Evolutionary conservation across 225 moss, liverwort and hornwort genomes (phyloP).

Genomic region (Marchantia paleacea): DNA sequence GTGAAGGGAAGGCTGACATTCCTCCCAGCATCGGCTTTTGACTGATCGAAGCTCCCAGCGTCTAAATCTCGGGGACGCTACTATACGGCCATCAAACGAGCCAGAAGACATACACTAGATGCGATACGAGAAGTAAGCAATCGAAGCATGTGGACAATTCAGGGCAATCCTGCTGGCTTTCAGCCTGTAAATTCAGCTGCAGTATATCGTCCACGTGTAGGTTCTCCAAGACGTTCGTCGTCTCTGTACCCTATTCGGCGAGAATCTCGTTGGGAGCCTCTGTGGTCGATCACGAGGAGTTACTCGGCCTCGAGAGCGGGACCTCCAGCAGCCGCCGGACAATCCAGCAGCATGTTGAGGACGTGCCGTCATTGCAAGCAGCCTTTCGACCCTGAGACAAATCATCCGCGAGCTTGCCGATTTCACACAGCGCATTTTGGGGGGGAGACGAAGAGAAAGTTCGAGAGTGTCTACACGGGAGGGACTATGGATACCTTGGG

Average conservation of each 20-base stretch:
- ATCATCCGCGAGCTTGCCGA: conserved; percentile 76
- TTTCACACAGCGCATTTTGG: conserved; percentile 89
- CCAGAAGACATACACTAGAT: too few species aligned
- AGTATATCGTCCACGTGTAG: neutral
- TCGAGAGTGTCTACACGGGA: conserved; percentile 77
- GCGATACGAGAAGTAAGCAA: neutral
- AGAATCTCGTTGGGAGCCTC: neutral
- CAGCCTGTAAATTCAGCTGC: neutral
- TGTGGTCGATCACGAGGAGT: neutral
- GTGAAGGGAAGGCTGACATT: too few species aligned
- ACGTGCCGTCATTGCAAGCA: conserved; percentile 80
- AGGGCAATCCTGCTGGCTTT: neutral
- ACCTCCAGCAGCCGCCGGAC: conserved; percentile 15
- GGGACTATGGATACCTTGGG: conserved; percentile 77
- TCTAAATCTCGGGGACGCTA: too few species aligned
- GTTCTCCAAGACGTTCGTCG: neutral
- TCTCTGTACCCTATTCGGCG: neutral
- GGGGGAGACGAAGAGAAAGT: conserved; percentile 93
- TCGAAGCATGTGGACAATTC: conserved; percentile 10
- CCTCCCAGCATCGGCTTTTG: too few species aligned
- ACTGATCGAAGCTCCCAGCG: too few species aligned
- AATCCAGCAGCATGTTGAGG: conserved; percentile 35
- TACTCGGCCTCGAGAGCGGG: too few species aligned
- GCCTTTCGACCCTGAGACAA: conserved; percentile 53
- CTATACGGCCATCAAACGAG: too few species aligned